phyloP scores from a whole-genome alignment of 2,329 filamentous ascomycete genomes.

The Ascochyta fabae region DNA sequence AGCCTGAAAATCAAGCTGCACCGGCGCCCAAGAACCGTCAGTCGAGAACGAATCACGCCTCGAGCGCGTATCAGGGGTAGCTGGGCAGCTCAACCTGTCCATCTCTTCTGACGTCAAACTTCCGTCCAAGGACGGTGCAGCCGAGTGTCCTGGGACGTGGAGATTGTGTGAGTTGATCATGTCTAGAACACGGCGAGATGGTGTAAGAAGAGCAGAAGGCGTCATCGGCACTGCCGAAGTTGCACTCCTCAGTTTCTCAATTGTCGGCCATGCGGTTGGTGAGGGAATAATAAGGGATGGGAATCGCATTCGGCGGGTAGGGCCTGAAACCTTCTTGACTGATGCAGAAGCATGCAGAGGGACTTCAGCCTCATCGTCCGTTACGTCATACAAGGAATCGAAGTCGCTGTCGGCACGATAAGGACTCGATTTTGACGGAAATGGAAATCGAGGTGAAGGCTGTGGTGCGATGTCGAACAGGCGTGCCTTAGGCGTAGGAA shows the following conservation, averaged over 20 bases:
- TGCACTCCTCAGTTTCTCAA: constrained; percentile 59
- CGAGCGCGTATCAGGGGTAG: constrained; percentile 69
- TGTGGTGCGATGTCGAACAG: constrained; percentile 61
- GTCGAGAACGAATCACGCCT: constrained; percentile 55
- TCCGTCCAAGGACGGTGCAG: constrained; percentile 87
- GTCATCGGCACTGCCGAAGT: constrained; percentile 62
- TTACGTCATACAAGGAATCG: constrained; percentile 86
- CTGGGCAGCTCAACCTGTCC: constrained; percentile 80
- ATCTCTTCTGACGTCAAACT: constrained; percentile 89
- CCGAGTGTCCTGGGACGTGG: constrained; percentile 75
- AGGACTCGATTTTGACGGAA: constrained; percentile 48
- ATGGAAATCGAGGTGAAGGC: constrained; percentile 59
- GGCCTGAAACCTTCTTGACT: constrained; percentile 51
- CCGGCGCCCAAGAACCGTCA: constrained; percentile 67
- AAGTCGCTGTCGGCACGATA: constrained; percentile 73
- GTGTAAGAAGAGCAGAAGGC: constrained; percentile 66
- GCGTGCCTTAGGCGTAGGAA: constrained; percentile 73
- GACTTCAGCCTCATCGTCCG: constrained; percentile 72
- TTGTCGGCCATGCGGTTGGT: constrained; percentile 62
- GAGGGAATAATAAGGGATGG: constrained; percentile 67
- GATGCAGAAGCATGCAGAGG: constrained; percentile 60
- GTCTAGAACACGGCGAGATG: constrained; percentile 76
- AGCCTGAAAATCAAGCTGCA: constrained; percentile 76
- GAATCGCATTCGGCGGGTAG: constrained; percentile 56
- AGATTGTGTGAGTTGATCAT: constrained; percentile 67